A percentile compares a stretch with the other conserved stretches of the same genome.
These are phyloP conservation scores for Hyaloscypha finlandica DNA, from an alignment of 495 filamentous ascomycete genomes.

Conservation along the genomic window DNA sequence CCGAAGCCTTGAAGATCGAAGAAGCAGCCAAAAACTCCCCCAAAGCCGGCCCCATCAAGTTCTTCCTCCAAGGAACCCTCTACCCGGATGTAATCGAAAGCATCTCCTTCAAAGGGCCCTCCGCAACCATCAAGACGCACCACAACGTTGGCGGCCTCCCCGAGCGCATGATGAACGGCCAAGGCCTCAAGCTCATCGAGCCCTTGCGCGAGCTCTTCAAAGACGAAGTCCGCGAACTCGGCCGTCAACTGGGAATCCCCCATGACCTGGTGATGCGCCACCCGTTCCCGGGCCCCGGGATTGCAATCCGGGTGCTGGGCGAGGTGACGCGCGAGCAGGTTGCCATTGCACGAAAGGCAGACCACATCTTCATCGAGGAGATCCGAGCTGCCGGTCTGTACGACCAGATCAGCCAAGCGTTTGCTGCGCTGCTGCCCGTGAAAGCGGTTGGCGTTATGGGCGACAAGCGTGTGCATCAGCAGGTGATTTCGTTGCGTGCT, in stretches of 20 bases:
- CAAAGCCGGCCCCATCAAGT: slow-evolving; percentile 71
- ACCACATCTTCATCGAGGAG: slow-evolving; percentile 85
- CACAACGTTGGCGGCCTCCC: slow-evolving; percentile 82
- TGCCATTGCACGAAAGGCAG: slow-evolving; percentile 78
- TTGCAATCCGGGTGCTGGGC: slow-evolving; percentile 87
- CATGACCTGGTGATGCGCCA: slow-evolving; percentile 81
- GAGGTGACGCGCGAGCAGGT: slow-evolving; percentile 82
- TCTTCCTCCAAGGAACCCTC: slow-evolving; percentile 83
- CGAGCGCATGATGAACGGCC: slow-evolving; percentile 53
- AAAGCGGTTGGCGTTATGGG: slow-evolving; percentile 81
- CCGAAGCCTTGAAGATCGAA: slow-evolving; percentile 76
- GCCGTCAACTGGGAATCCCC: slow-evolving; percentile 73
- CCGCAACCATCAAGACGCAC: slow-evolving; percentile 77
- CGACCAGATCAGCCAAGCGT: slow-evolving; percentile 79
- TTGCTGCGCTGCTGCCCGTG: slow-evolving; percentile 71
- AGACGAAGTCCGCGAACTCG: slow-evolving; percentile 81
- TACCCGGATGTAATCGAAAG: slow-evolving; percentile 83
- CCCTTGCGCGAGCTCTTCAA: slow-evolving; percentile 79
- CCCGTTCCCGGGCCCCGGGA: slow-evolving; percentile 81
- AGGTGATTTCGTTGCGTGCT: slow-evolving; percentile 66
- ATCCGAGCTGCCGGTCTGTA: slow-evolving; percentile 86
- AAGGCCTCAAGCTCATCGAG: slow-evolving; percentile 66
- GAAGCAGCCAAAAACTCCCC: slow-evolving; percentile 60
- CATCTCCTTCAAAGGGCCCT: slow-evolving; percentile 80
- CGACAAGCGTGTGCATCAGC: slow-evolving; percentile 65